Base-by-base conservation (phyloP, 768 basidiomycete species). In the Amanita fuliginea region DNA sequence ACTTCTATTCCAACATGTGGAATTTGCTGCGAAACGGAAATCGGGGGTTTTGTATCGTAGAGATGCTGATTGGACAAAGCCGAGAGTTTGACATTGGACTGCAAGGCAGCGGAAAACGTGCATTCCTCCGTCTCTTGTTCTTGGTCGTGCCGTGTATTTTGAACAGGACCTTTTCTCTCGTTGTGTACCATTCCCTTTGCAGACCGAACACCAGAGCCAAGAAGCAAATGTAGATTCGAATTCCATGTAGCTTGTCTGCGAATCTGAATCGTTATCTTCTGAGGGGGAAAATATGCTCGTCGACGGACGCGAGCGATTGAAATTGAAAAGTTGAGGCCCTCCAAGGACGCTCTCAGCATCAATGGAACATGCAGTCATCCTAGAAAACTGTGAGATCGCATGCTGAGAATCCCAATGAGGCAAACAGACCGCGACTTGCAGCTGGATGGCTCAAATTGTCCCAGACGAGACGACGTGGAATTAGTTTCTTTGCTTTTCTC, bases 261-360 rank as follows among this genome's bases (percentile, higher is more conserved):
- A 11, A 32, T 13, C 32, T 11, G 10, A 13, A 16, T 30, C 6
- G 13, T 28, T 16, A 32, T 10, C 3, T 34, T 30, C 40, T 18
- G 36, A 8, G 26, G 30, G 4, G 41, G 39, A 42, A 34, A n/a
- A 22, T 32, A n/a, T 43, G 18, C 33, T 43, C 41, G 32, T 50
- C 49, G 40, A 35, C 21, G 33, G 21, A 50, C 40, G 33, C 49
- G 30, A n/a, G 43, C 28, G 33, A 42, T 30, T 11, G 22, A 16
- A 10, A 26, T 10, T 40, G 41, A 62, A 64, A 68, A 64, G 70
- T 64, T 70, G 72, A 77, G 74, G 77, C 79, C 80, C 76, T 74
- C 75, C 73, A 77, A 80, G 77, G 82, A 83, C 78, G 77, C 83
- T 80, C 79, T 79, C 68, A 86, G 77, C 86, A 88, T 89, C 76